Conservation (phyloP, 495 filamentous ascomycete genomes). For the Apodospora peruviana region DNA sequence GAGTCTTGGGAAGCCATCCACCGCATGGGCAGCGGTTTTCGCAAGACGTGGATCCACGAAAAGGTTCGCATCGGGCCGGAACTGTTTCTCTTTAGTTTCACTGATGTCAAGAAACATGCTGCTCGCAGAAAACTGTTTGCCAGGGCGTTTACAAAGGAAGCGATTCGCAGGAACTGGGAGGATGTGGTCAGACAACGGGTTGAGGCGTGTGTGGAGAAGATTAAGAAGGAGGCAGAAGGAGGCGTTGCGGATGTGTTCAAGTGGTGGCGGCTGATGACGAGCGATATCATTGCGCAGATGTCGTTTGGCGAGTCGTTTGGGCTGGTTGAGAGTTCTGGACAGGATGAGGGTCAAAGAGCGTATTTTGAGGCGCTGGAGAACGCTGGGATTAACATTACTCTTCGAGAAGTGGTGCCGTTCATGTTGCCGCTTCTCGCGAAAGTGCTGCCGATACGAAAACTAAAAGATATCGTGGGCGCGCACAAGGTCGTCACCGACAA, state of each 20-base stretch:
- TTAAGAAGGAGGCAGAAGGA: conserved; percentile 6
- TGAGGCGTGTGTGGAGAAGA: conserved; percentile 2
- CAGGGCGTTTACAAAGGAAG: conserved; percentile 5
- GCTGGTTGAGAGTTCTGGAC: conserved; percentile 43
- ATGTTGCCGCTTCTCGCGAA: neutral
- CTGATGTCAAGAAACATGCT: conserved; percentile 4
- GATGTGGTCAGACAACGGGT: neutral
- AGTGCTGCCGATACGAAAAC: neutral
- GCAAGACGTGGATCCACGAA: conserved; percentile 12
- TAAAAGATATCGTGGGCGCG: conserved; percentile 14
- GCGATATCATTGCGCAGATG: conserved; percentile 51
- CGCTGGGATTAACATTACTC: conserved; percentile 4
- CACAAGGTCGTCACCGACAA: conserved; percentile 24
- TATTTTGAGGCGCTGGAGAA: conserved; percentile 6
- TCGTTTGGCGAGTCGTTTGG: conserved; percentile 55
- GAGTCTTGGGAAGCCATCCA: conserved; percentile 53
- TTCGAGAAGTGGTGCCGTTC: neutral
- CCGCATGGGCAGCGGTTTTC: conserved; percentile 14
- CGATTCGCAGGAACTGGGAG: conserved; percentile 15
- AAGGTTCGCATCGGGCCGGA: conserved; percentile 8
- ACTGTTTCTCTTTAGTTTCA: conserved; percentile 10
- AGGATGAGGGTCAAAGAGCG: conserved; percentile 21
- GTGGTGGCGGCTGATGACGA: conserved; percentile 54
- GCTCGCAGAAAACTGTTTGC: conserved; percentile 12
- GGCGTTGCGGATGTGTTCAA: conserved; percentile 41